Percentiles rank a stretch among this genome's conserved stretches.
These are phyloP conservation scores for Meira nashicola DNA, from an alignment of 1,284 basidiomycete genomes.

Conservation along the genomic window DNA sequence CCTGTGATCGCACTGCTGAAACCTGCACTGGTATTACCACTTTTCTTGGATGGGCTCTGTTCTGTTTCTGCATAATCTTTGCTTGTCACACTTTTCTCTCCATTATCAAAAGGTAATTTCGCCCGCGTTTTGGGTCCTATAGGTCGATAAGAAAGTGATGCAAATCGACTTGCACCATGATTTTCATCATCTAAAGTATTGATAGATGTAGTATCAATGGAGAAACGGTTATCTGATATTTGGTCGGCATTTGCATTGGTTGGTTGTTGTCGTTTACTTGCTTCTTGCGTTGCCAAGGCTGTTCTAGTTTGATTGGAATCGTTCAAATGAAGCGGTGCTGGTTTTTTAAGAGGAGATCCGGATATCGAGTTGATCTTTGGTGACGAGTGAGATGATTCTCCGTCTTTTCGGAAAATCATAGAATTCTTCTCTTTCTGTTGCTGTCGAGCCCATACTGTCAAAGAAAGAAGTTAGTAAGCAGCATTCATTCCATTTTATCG, in stretches of 20 bases:
- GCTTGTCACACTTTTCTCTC: background rate
- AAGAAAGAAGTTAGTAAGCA: background rate
- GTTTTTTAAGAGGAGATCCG: too few relatives aligned
- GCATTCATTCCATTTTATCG: too few relatives aligned
- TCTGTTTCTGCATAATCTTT: background rate
- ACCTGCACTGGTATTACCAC: background rate
- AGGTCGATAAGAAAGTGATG: conserved; percentile 36
- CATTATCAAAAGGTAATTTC: background rate
- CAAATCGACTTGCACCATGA: conserved; percentile 22
- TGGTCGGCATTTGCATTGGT: background rate
- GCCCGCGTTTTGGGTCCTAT: conserved; percentile 26
- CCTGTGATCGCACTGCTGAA: background rate
- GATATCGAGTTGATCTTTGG: too few relatives aligned
- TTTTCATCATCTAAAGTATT: background rate
- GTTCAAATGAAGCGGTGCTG: conserved; percentile 20
- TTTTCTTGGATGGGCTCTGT: background rate
- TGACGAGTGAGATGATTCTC: too few relatives aligned
- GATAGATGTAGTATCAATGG: conserved; percentile 9
- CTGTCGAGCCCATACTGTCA: conserved; percentile 28
- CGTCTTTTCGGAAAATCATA: too few relatives aligned
- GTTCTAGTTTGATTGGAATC: background rate
- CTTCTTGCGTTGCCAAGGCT: background rate
- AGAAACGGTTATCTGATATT: background rate
- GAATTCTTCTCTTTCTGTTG: conserved; percentile 13
- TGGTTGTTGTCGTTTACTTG: background rate